Evolutionary conservation across 371 early-diverging fungal genomes (phyloP).

Genomic region (Amoeboradix gromovi): DNA sequence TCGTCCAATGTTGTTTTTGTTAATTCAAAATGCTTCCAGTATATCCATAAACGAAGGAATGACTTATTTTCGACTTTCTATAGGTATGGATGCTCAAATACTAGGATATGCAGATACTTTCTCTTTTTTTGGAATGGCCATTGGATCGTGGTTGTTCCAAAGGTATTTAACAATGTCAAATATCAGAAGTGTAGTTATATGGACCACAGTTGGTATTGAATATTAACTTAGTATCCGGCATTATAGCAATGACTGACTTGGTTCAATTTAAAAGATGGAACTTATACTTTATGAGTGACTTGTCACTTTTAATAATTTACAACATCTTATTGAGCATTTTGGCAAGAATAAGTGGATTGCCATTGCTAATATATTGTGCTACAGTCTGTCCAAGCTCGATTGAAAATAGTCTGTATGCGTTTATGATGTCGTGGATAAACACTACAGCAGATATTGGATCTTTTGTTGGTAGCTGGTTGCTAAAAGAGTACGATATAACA

Average conservation of each 20-base stretch:
- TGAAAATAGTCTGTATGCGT: not conserved
- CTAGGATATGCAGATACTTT: not conserved
- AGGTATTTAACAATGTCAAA: not conserved
- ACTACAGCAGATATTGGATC: not conserved
- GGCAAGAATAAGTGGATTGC: not conserved
- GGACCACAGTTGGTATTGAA: not conserved
- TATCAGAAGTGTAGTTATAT: not conserved
- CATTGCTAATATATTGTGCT: not conserved
- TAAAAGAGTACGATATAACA: not conserved
- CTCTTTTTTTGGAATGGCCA: not conserved
- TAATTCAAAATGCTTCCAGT: not conserved
- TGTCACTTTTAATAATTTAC: not conserved
- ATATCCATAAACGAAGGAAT: not conserved
- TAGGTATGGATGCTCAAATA: not conserved
- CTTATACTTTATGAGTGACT: not conserved
- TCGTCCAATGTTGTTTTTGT: not conserved
- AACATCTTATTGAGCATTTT: not conserved
- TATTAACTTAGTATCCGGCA: not conserved
- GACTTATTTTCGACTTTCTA: not conserved
- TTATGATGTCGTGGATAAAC: not conserved
- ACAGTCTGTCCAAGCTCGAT: not conserved
- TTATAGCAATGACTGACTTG: not conserved
- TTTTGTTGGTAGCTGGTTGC: not conserved
- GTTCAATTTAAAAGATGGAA: not conserved
- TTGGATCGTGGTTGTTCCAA: not conserved